Evolutionary conservation across 2,329 filamentous ascomycete genomes (phyloP).

Genomic region (Pezicula neosporulosa): DNA sequence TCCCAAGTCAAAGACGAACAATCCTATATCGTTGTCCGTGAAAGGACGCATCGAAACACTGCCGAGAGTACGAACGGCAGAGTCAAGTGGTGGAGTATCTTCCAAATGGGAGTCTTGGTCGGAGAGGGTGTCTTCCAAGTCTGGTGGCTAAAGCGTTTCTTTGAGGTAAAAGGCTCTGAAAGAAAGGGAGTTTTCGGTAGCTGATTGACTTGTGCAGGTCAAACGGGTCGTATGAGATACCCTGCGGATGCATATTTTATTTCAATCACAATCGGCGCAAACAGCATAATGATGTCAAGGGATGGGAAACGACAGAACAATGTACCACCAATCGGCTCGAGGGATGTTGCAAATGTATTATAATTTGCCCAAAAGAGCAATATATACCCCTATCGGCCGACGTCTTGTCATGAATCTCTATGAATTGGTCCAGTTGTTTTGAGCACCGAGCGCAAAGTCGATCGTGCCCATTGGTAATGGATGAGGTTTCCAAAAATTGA

Average conservation of each 20-base stretch:
- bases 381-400: no score
- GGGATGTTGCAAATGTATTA: conserved; percentile 9
- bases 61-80: conserved; percentile 96
- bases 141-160: conserved; percentile 99
- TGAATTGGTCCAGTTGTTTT: no score
- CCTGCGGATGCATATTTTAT: conserved; percentile 2
- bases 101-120: conserved; percentile 84
- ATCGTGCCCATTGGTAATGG: no score
- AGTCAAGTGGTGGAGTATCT: conserved; percentile 99
- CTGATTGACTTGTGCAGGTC: conserved; percentile 39
- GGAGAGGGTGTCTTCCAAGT: conserved; percentile 97
- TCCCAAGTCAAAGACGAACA: conserved; percentile 97
- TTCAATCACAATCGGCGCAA: conserved; percentile 21
- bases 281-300: conserved; percentile 10
- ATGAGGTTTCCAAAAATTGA: no score
- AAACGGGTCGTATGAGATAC: conserved; percentile 57
- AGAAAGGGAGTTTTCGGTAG: conserved; percentile 26
- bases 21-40: conserved; percentile 90
- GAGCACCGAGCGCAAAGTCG: no score
- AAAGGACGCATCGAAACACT: conserved; percentile 95
- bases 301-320: conserved; percentile 3
- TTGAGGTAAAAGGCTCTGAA: conserved; percentile 59
- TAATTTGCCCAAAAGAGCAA: conserved; percentile 4
- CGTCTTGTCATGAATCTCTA: no score
- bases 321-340: conserved; percentile 10